Evolutionary conservation across 306 rosid species (phyloP), one percentile per base, ranked within the genome.

Genomic region (Trifolium subterraneum): DNA sequence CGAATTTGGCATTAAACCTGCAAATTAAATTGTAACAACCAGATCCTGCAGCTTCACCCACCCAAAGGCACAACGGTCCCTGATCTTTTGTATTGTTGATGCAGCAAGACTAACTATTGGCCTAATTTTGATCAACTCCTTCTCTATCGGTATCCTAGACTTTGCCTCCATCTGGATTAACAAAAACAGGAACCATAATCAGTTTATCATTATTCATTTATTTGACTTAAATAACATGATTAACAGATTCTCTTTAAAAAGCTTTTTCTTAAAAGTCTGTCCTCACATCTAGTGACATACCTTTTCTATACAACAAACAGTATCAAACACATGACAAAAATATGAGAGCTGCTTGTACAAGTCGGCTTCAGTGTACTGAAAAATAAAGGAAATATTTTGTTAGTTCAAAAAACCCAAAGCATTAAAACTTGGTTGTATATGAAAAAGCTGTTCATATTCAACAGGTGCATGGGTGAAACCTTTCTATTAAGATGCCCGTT

Each of bases 41-140:
- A 91, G 71, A 70, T 88, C 86, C 77, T 87, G 90, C 77, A 94
- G 64, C 63, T 87, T 86, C 68, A 94, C 84, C 97, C 97, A 91
- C 5, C 98, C 98, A 45, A 71, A 94, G 65, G 94, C 94, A 70
- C 89, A 82, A 4, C 94, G 96, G 72, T 91, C 98, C 25, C 93
- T 88, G 19, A 88, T 79, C 67, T 81, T 80, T 75, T 87, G 85
- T 64, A 85, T 71, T 36, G 84, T 87, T 58, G 90, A 84, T 60
- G 92, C 88, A 27, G 96, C 97, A 79, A 52, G 73, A 70, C 82
- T 79, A 64, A 88, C 82, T 38, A 80, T 29, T 5, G 93, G 89
- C 73, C 89, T 83, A 56, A 94, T 69, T 79, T 84, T 87, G 14
- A 84, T 74, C 86, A 94, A 70, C 80, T 89, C 94, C 66, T 75